phyloP scores from a whole-genome alignment of 257 asterid species.

The Petunia axillaris region DNA sequence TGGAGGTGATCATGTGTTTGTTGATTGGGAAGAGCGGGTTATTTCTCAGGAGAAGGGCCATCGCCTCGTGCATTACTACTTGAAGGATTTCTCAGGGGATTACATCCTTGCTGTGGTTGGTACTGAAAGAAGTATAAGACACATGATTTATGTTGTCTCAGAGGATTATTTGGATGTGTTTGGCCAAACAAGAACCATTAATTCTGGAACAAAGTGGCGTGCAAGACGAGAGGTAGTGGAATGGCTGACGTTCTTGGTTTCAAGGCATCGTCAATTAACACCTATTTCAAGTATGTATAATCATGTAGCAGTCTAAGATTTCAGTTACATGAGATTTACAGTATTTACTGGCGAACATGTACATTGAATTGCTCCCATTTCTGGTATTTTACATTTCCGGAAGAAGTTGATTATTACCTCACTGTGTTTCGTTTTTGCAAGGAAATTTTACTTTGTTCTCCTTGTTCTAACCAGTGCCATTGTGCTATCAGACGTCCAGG shows the following conservation, averaged over 20 bases:
- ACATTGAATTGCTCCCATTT: background rate
- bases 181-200: slow-evolving; percentile 35
- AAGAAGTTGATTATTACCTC: background rate
- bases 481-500: background rate
- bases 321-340: slow-evolving; percentile 22
- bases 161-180: slow-evolving; percentile 44
- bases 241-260: slow-evolving; percentile 42
- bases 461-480: background rate
- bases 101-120: slow-evolving; percentile 53
- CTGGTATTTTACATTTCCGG: background rate
- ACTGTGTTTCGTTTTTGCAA: background rate
- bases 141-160: slow-evolving; percentile 40
- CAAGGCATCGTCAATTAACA: slow-evolving; percentile 35
- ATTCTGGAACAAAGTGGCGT: slow-evolving; percentile 46
- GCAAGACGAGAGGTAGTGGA: slow-evolving; percentile 42
- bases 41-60: slow-evolving; percentile 40
- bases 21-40: slow-evolving; percentile 51
- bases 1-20: slow-evolving; percentile 27
- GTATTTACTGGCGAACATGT: background rate
- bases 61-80: slow-evolving; percentile 44
- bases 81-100: slow-evolving; percentile 38
- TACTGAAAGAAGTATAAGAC: slow-evolving; percentile 41
- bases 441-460: slow-evolving; percentile 16
- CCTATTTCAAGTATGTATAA: slow-evolving; percentile 43
- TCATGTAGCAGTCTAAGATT: background rate